Evolutionary conservation across 495 filamentous ascomycete species (phyloP).

Genomic region (Poronia punctata): DNA sequence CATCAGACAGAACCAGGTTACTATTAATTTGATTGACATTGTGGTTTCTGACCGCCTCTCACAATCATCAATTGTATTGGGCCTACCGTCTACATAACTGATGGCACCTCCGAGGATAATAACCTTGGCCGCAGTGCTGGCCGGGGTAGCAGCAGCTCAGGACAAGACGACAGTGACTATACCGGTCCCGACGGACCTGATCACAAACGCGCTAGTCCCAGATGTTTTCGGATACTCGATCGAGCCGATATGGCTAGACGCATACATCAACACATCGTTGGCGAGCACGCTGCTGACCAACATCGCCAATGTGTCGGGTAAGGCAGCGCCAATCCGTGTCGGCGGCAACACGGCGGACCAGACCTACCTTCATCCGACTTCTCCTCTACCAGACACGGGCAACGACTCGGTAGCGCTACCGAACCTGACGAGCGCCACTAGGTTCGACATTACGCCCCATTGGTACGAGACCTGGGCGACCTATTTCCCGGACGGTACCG

Average conservation of each 20-base stretch:
- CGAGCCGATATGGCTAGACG: constrained; percentile 24
- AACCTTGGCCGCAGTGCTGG: constrained; percentile 9
- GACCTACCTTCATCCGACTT: constrained; percentile 16
- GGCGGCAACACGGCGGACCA: constrained; percentile 27
- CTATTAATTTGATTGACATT: too few relatives aligned
- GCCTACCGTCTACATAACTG: too few relatives aligned
- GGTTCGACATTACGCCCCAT: constrained; percentile 21
- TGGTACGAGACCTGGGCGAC: constrained; percentile 22
- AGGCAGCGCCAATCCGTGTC: constrained; percentile 20
- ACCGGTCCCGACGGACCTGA: constrained; percentile 11
- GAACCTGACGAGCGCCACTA: constrained; percentile 5
- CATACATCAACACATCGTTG: constrained; percentile 22
- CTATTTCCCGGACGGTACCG: constrained; percentile 24
- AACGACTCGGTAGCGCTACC: constrained; percentile 18
- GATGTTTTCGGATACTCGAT: constrained; percentile 26
- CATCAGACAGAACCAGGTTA: too few relatives aligned
- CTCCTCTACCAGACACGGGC: constrained; percentile 10
- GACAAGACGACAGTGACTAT: constrained; percentile 5
- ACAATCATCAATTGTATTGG: too few relatives aligned
- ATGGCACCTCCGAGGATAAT: too few relatives aligned
- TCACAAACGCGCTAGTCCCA: constrained; percentile 11
- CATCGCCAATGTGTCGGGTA: constrained; percentile 20
- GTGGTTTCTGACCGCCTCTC: too few relatives aligned
- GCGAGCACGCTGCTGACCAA: constrained; percentile 12
- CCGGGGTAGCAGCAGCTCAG: constrained; percentile 10